Percentiles rank a stretch among this genome's conserved stretches.
Evolutionary conservation across 139 green algal genomes (phyloP).

Genomic region (Klebsormidium nitens): DNA sequence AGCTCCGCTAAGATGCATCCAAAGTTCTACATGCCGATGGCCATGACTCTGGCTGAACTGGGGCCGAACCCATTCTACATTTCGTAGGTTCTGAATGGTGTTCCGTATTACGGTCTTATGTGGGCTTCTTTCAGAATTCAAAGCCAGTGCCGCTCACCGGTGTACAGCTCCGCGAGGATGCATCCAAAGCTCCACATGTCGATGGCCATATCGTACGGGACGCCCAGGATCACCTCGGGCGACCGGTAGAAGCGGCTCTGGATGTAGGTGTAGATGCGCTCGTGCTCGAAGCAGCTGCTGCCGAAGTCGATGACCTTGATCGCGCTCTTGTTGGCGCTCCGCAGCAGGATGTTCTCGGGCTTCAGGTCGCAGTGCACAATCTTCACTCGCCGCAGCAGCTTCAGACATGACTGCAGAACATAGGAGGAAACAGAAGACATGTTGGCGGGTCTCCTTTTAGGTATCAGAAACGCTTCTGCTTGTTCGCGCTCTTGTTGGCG

Average conservation of each 20-base stretch:
- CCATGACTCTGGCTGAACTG: no score
- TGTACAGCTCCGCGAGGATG: constrained; percentile 73
- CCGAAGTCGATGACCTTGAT: constrained; percentile 90
- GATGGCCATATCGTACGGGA: constrained; percentile 61
- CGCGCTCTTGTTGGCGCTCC: constrained; percentile 51
- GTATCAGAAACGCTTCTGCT: no score
- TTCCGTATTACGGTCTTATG: no score
- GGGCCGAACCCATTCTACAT: no score
- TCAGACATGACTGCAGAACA: constrained; percentile 47
- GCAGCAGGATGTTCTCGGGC: constrained; percentile 78
- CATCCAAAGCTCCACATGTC: constrained; percentile 83
- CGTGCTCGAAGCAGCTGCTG: constrained; percentile 39
- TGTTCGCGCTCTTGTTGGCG: constrained; percentile 61
- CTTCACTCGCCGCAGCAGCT: constrained; percentile 45
- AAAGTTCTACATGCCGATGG: constrained; percentile 82
- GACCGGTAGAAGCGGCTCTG: constrained; percentile 64
- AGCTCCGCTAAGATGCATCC: constrained; percentile 78
- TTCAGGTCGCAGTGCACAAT: constrained; percentile 85
- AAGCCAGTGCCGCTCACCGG: no score
- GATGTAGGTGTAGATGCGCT: constrained; percentile 78
- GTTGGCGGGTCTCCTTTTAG: no score
- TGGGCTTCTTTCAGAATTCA: no score
- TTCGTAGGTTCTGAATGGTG: no score
- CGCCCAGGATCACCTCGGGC: constrained; percentile 61
- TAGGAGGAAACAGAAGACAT: no score